These are phyloP conservation scores for Daedaleopsis sinensis DNA, from an alignment of 768 basidiomycete genomes.

Conservation along the genomic window DNA sequence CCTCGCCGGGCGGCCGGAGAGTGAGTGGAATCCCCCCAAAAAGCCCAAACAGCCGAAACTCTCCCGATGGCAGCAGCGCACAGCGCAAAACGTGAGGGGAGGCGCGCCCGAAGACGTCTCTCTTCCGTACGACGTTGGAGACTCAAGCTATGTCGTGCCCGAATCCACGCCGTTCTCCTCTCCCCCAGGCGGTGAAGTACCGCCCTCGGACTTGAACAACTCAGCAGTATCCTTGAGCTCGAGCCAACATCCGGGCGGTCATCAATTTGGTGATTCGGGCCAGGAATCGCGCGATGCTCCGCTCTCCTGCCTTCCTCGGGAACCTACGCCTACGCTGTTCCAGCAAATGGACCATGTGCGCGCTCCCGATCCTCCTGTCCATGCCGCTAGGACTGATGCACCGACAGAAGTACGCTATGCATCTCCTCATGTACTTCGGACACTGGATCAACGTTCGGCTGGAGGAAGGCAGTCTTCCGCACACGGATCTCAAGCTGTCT, in stretches of 20 bases:
- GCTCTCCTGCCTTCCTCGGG: constrained; percentile 37
- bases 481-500: constrained; percentile 48
- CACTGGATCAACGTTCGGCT: constrained; percentile 76
- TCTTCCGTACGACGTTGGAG: constrained; percentile 13
- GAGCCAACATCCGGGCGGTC: not conserved
- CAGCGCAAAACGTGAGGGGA: constrained; percentile 40
- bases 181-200: constrained; percentile 2
- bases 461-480: constrained; percentile 37
- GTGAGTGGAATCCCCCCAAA: constrained; percentile 65
- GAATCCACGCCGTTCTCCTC: constrained; percentile 42
- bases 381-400: constrained; percentile 10
- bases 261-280: not conserved
- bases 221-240: not conserved
- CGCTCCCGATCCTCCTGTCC: not conserved
- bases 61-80: constrained; percentile 17
- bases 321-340: constrained; percentile 62
- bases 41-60: constrained; percentile 32
- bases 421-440: constrained; percentile 82
- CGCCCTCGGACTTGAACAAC: constrained; percentile 6
- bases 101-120: constrained; percentile 14
- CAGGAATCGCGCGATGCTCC: not conserved
- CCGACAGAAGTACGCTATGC: constrained; percentile 64
- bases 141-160: constrained; percentile 36
- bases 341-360: constrained; percentile 69
- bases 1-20: constrained; percentile 66